A percentile compares a stretch with the other conserved stretches of the same genome.
Evolutionary conservation across 306 rosid species (phyloP).

Genomic region (Carpinus viminea): DNA sequence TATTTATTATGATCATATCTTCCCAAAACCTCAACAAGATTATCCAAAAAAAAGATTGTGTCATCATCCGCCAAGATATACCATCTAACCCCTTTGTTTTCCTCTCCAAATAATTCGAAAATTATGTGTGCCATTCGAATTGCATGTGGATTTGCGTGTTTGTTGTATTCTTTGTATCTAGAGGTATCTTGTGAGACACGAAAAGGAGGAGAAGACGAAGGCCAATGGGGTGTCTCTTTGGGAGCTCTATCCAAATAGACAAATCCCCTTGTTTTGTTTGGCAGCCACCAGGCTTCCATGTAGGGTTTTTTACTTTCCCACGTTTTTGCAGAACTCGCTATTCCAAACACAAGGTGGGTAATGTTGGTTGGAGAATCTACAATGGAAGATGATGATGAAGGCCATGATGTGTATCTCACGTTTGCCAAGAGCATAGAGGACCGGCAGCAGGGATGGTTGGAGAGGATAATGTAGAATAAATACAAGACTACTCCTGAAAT

Average conservation of each 20-base stretch:
- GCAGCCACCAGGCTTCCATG: slow-evolving; percentile 3
- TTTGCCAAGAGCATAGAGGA: background rate
- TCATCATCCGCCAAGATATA: slow-evolving; percentile 9
- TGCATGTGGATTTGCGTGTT: background rate
- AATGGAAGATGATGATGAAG: slow-evolving; percentile 5
- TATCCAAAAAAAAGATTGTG: slow-evolving; percentile 5
- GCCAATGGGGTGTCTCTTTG: background rate
- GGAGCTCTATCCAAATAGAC: slow-evolving; percentile 3
- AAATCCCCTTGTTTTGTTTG: background rate
- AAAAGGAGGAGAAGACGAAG: background rate
- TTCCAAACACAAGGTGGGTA: slow-evolving; percentile 6
- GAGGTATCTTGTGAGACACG: slow-evolving; percentile 3
- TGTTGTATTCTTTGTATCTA: background rate
- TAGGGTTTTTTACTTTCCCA: background rate
- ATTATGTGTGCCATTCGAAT: slow-evolving; percentile 1
- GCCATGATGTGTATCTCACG: background rate
- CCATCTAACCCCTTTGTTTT: slow-evolving; percentile 4
- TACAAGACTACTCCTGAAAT: slow-evolving; percentile 2
- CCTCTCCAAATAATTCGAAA: background rate
- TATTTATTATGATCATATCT: background rate
- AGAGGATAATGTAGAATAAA: background rate
- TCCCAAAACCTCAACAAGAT: background rate
- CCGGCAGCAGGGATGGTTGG: background rate
- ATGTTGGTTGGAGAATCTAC: background rate
- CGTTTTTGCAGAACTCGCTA: background rate